Conservation (phyloP, 148 eudicot species). For the Euryodendron excelsum region DNA sequence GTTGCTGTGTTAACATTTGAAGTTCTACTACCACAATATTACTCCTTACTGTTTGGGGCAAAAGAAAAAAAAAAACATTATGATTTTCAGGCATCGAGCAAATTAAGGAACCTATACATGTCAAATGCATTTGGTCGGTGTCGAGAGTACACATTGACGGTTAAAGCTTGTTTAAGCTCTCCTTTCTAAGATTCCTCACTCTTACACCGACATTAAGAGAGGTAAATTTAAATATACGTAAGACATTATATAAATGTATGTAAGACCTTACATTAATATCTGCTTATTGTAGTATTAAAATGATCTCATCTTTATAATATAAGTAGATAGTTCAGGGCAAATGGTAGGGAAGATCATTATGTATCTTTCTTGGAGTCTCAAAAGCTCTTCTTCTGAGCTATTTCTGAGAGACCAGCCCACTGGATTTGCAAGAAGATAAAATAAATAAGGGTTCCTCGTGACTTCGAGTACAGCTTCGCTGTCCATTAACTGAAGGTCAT, state of each 20-base stretch:
- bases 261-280: neutral
- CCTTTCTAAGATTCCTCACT: neutral
- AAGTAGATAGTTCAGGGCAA: neutral
- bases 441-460: neutral
- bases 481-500: conserved; percentile 7
- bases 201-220: neutral
- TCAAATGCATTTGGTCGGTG: neutral
- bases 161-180: neutral
- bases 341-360: neutral
- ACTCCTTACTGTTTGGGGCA: too few relatives aligned
- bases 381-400: neutral
- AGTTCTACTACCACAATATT: too few relatives aligned
- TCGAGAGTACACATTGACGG: neutral
- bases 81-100: too few relatives aligned
- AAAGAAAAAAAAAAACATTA: too few relatives aligned
- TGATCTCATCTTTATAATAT: neutral
- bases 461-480: conserved; percentile 7
- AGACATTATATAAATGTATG: neutral
- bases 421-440: neutral
- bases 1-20: too few relatives aligned
- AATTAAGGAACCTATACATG: neutral
- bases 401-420: neutral
- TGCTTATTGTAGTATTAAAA: neutral
- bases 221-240: neutral
- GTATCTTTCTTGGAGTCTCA: conserved; percentile 6